phyloP scores from a whole-genome alignment of 2,329 filamentous ascomycete genomes.

The Didymella keratinophila region DNA sequence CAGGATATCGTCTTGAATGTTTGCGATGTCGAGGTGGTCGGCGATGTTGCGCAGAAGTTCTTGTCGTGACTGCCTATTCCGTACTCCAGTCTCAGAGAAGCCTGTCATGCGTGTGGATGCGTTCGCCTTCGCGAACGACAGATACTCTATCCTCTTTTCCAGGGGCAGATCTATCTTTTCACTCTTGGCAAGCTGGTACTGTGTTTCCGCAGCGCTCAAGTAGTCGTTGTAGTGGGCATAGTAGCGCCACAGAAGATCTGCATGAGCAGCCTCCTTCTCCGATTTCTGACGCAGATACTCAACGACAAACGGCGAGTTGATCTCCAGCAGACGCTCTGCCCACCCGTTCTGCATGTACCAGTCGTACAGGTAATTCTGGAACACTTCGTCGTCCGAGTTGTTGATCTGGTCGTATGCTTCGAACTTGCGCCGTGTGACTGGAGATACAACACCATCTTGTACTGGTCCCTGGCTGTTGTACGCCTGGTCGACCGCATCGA shows the following conservation, averaged over 20 bases:
- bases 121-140: constrained; percentile 90
- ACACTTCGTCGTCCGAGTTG: constrained; percentile 87
- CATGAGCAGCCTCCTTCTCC: constrained; percentile 74
- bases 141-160: constrained; percentile 84
- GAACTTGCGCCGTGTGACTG: constrained; percentile 77
- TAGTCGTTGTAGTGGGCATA: constrained; percentile 85
- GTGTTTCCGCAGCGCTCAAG: constrained; percentile 86
- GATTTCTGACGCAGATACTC: constrained; percentile 84
- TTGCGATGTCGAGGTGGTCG: constrained; percentile 88
- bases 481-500: constrained; percentile 77
- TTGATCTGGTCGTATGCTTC: constrained; percentile 94
- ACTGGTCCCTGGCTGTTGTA: constrained; percentile 73
- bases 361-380: constrained; percentile 95
- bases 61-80: constrained; percentile 77
- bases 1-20: constrained; percentile 91
- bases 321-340: constrained; percentile 83
- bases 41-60: constrained; percentile 83
- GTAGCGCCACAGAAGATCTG: constrained; percentile 91
- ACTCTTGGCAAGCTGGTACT: constrained; percentile 83
- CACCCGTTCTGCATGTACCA: constrained; percentile 92
- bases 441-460: constrained; percentile 78
- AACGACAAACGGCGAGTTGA: constrained; percentile 84
- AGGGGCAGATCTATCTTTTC: constrained; percentile 76
- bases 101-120: constrained; percentile 83
- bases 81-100: constrained; percentile 62